phyloP scores from a whole-genome alignment of 2,329 filamentous ascomycete species.

The Aspergillus neoniger region DNA sequence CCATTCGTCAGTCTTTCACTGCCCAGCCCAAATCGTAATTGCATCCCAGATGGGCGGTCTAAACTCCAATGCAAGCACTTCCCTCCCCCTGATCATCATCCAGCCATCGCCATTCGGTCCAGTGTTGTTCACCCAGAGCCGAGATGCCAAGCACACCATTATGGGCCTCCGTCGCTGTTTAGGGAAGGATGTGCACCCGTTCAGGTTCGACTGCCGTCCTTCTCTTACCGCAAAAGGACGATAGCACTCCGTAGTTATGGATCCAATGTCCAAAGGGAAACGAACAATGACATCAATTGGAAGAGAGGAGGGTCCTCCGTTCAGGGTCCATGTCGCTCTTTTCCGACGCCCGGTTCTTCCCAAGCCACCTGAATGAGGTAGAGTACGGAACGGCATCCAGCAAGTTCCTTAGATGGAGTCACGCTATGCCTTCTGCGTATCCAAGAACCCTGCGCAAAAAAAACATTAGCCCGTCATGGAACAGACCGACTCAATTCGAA shows the following conservation, averaged over 20 bases:
- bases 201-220: neutral
- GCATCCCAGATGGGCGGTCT: neutral
- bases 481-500: neutral
- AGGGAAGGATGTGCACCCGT: slow-evolving; percentile 1
- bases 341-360: slow-evolving; percentile 3
- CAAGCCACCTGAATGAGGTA: neutral
- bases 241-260: neutral
- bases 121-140: neutral
- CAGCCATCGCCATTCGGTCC: neutral
- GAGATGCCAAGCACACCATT: neutral
- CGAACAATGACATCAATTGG: slow-evolving; percentile 5
- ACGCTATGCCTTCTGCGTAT: neutral
- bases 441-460: neutral
- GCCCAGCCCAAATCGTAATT: neutral
- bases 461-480: neutral
- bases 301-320: neutral
- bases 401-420: neutral
- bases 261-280: neutral
- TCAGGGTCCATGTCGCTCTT: neutral
- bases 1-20: neutral
- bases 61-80: neutral
- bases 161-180: neutral
- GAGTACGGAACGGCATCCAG: neutral
- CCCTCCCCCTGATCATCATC: neutral
- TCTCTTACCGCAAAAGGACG: slow-evolving; percentile 5